Base-by-base conservation (phyloP, 495 filamentous ascomycete species). In the Polyplosphaeria fusca region DNA sequence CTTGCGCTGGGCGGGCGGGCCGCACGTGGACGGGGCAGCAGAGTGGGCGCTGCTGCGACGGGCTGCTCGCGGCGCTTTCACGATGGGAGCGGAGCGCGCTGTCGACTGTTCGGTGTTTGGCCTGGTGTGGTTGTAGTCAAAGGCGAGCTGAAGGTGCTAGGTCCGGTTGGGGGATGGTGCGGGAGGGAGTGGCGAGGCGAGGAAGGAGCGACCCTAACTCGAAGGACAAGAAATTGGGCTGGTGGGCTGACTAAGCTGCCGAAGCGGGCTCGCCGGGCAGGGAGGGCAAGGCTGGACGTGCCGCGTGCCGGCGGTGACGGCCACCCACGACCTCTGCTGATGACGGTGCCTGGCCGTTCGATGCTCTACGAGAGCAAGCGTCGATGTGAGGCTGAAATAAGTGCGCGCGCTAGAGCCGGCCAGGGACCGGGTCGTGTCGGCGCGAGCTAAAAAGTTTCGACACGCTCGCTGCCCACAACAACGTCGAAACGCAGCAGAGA, bases 121-220 rank as follows among this genome's bases (percentile, higher is more conserved):
- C 19, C 3, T 19, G 59, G 37, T 51, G 52, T 35, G 30, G 30
- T 35, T 26, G 32, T 14, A 43, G 51, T 42, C 42, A 20, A 19
- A 25, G 7, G 13, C 22, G 42, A 19, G 55, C 20, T 22, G 47
- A 58, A 55, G 55, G 9, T 35, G 30, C 7, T 9, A 35, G 30
- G 54, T n/a, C n/a, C n/a, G n/a, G n/a, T n/a, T n/a, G 58, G 43
- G 60, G 54, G 60, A 63, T 48, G 60, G 22, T 22, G 22, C 9
- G 9, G n/a, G 30, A 35, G 30, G 27, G 47, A 60, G 55, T 25
- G 61, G 61, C 61, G 38, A 43, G 54, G 56, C 23, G 28, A 57
- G 61, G 61, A 65, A 60, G 61, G 61, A 51, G 56, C 27, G 56
- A 44, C 32, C 14, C 19, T 28, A 32, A 40, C 26, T n/a, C 19